A percentile compares a stretch with the other conserved stretches of the same genome.
Conservation (phyloP, 192 early-diverging fungal species). For the Spinellus fusiger region DNA sequence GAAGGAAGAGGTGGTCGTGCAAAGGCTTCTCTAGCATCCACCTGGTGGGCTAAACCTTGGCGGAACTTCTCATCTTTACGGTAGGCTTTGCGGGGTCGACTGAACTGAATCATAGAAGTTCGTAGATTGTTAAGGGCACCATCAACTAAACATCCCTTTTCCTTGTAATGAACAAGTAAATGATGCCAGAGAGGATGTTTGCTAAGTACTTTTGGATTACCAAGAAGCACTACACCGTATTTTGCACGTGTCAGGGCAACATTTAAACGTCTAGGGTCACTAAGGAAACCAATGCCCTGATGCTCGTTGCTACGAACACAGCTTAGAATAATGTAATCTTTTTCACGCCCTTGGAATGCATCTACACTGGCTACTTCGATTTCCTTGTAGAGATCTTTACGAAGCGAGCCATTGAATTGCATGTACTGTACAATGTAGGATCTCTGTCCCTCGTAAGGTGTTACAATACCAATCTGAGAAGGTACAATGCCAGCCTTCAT, state of each 20-base stretch:
- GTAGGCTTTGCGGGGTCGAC: constrained; percentile 56
- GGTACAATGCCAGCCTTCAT: constrained; percentile 82
- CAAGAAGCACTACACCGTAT: constrained; percentile 89
- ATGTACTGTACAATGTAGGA: constrained; percentile 94
- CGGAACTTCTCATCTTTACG: constrained; percentile 51
- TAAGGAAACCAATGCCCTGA: constrained; percentile 92
- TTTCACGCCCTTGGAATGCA: constrained; percentile 99
- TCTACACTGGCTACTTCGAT: constrained; percentile 99
- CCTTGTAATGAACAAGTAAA: constrained; percentile 89
- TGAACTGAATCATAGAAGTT: constrained; percentile 85
- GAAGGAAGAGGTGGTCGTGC: constrained; percentile 44
- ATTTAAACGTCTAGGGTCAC: constrained; percentile 86
- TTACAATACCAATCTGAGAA: constrained; percentile 94
- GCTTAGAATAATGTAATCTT: constrained; percentile 97
- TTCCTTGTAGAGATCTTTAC: constrained; percentile 94
- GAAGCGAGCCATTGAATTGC: constrained; percentile 86
- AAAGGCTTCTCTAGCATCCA: constrained; percentile 57
- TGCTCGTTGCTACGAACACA: constrained; percentile 97
- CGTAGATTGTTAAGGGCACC: constrained; percentile 88
- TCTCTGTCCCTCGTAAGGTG: constrained; percentile 98
- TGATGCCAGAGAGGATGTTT: constrained; percentile 96
- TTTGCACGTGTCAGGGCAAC: constrained; percentile 88
- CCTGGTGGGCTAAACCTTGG: constrained; percentile 49
- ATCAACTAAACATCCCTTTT: constrained; percentile 83
- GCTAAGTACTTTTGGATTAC: constrained; percentile 92